A percentile compares a stretch with the other conserved stretches of the same genome.
Evolutionary conservation across 805 yeast species (phyloP).

Genomic region (Kodamaea neixiangensis): DNA sequence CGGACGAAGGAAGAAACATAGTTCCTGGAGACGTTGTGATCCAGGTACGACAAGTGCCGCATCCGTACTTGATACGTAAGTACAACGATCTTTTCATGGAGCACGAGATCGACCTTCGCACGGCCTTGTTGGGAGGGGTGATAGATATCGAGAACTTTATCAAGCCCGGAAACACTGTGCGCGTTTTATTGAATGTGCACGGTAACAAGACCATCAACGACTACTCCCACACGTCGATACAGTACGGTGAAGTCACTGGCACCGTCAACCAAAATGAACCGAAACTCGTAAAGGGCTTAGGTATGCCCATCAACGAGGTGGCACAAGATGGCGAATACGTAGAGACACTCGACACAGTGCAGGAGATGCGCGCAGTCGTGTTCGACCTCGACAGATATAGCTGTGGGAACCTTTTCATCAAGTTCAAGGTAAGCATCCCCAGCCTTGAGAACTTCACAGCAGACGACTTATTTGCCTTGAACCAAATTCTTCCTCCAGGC

Average conservation of each 20-base stretch:
- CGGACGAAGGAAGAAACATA: slow-evolving; percentile 61
- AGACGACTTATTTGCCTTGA: slow-evolving; percentile 22
- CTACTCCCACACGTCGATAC: slow-evolving; percentile 15
- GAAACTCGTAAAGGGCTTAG: slow-evolving; percentile 51
- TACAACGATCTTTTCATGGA: slow-evolving; percentile 47
- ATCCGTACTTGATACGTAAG: slow-evolving; percentile 42
- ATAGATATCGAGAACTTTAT: slow-evolving; percentile 36
- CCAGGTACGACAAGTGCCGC: slow-evolving; percentile 46
- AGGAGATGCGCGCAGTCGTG: slow-evolving; percentile 18
- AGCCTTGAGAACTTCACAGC: slow-evolving; percentile 26
- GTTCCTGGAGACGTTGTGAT: slow-evolving; percentile 70
- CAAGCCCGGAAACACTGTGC: slow-evolving; percentile 32
- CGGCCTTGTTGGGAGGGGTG: slow-evolving; percentile 60
- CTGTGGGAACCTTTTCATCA: slow-evolving; percentile 41
- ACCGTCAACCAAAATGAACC: slow-evolving; percentile 50
- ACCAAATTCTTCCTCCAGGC: slow-evolving; percentile 21
- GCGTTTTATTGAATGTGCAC: slow-evolving; percentile 37
- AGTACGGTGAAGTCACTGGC: slow-evolving; percentile 53
- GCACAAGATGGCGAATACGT: slow-evolving; percentile 26
- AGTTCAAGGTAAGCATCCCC: slow-evolving; percentile 41
- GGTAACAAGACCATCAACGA: slow-evolving; percentile 23
- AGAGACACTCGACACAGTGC: slow-evolving; percentile 21
- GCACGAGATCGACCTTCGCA: slow-evolving; percentile 49
- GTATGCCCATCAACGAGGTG: slow-evolving; percentile 57
- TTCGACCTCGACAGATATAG: slow-evolving; percentile 23